phyloP scores from a whole-genome alignment of 768 basidiomycete species.

The Auriscalpium orientale region DNA sequence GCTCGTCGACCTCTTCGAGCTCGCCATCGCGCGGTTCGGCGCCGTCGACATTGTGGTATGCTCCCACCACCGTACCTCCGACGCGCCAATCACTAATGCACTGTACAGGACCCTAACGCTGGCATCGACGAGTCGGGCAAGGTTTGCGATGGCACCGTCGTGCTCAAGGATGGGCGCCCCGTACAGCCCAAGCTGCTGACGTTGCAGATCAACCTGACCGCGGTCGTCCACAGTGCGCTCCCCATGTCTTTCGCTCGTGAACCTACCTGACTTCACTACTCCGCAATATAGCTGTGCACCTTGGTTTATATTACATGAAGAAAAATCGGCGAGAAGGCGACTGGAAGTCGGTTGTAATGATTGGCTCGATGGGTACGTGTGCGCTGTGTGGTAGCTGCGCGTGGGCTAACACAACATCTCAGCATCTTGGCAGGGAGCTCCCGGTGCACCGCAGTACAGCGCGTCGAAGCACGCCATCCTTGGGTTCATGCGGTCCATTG shows the following conservation, averaged over 20 bases:
- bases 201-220: slow-evolving; percentile 24
- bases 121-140: slow-evolving; percentile 7
- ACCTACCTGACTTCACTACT: background rate
- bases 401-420: background rate
- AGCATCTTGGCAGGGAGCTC: slow-evolving; percentile 21
- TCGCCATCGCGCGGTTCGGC: slow-evolving; percentile 19
- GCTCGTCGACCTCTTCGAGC: slow-evolving; percentile 24
- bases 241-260: background rate
- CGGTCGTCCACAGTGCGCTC: slow-evolving; percentile 24
- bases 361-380: slow-evolving; percentile 27
- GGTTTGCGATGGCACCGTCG: slow-evolving; percentile 3
- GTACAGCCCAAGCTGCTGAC: slow-evolving; percentile 20
- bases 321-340: slow-evolving; percentile 6
- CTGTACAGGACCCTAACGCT: slow-evolving; percentile 16
- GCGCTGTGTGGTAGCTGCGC: background rate
- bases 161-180: slow-evolving; percentile 18
- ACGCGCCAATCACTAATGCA: background rate
- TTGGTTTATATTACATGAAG: slow-evolving; percentile 26
- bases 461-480: slow-evolving; percentile 26
- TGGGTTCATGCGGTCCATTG: slow-evolving; percentile 22
- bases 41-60: slow-evolving; percentile 26
- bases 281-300: slow-evolving; percentile 19
- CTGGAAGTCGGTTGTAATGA: slow-evolving; percentile 23
- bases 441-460: slow-evolving; percentile 19
- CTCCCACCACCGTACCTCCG: background rate